phyloP scores from a whole-genome alignment of 2,329 filamentous ascomycete genomes.

The Diaporthe citri region DNA sequence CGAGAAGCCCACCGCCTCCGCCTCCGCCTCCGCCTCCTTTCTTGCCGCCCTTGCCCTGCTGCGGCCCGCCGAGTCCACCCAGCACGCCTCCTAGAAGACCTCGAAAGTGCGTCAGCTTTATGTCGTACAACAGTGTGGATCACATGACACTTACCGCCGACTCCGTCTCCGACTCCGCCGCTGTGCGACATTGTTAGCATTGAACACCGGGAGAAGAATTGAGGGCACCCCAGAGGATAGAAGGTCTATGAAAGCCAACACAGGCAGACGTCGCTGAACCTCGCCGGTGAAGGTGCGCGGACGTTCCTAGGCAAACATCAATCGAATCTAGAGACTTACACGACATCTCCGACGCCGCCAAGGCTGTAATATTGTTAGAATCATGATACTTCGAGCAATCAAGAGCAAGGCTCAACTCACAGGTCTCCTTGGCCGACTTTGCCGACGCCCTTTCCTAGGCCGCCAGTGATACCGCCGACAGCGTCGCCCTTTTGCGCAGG shows the following conservation, averaged over 20 bases:
- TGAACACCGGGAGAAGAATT: accelerated
- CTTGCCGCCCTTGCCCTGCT: constrained; percentile 32
- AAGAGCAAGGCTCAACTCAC: not conserved
- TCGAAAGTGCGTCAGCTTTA: constrained; percentile 28
- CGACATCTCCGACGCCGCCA: constrained; percentile 39
- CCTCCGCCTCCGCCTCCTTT: constrained; percentile 36
- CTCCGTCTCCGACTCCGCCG: constrained; percentile 39
- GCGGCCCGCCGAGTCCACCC: constrained; percentile 35
- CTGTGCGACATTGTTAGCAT: not conserved
- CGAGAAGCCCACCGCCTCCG: constrained; percentile 35
- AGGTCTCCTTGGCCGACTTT: constrained; percentile 38
- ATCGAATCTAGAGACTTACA: not conserved
- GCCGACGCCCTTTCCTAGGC: constrained; percentile 38
- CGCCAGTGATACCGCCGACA: constrained; percentile 39
- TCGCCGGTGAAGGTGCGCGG: no score
- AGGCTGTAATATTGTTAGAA: constrained; percentile 3
- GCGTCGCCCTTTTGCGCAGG: constrained; percentile 19
- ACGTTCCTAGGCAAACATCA: not conserved
- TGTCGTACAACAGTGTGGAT: no score
- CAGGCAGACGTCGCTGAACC: not conserved
- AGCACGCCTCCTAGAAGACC: constrained; percentile 39
- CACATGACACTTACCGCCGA: constrained; percentile 27
- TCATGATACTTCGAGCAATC: no score
- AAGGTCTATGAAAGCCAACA: no score
- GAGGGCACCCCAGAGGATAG: not conserved